phyloP scores from a whole-genome alignment of 2,329 filamentous ascomycete species.

The Pseudogymnoascus sp. region DNA sequence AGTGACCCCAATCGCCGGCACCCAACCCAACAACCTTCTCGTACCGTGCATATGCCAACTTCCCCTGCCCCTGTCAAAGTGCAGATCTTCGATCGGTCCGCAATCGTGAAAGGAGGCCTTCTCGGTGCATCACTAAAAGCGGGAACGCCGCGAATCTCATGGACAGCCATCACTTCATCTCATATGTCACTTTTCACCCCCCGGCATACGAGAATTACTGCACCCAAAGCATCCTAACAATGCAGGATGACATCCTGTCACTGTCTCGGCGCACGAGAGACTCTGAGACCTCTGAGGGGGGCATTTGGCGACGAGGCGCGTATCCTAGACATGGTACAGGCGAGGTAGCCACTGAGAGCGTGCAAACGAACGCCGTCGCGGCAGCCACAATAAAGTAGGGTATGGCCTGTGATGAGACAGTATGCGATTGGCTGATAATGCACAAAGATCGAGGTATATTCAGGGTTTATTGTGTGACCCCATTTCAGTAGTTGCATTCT shows the following conservation, averaged over 20 bases:
- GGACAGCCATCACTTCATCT: neutral
- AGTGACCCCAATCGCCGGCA: neutral
- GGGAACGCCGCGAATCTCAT: neutral
- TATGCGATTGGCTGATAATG: neutral
- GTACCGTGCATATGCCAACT: neutral
- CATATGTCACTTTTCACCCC: neutral
- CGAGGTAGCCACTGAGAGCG: neutral
- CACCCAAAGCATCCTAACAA: neutral
- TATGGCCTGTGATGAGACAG: neutral
- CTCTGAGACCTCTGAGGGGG: neutral
- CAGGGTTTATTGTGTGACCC: neutral
- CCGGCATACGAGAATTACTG: neutral
- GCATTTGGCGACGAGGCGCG: neutral
- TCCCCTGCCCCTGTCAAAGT: neutral
- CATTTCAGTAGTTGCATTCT: neutral
- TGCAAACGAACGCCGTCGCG: conserved; percentile 1
- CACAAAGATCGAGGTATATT: neutral
- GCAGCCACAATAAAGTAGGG: neutral
- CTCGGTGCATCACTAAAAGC: neutral
- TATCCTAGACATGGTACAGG: neutral
- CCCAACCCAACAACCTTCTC: conserved; percentile 1
- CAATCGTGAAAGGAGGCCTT: neutral
- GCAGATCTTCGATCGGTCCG: conserved; percentile 1
- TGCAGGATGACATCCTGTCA: neutral
- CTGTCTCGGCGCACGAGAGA: neutral